phyloP scores from a whole-genome alignment of 495 filamentous ascomycete genomes.

The Parmelia sp. region DNA sequence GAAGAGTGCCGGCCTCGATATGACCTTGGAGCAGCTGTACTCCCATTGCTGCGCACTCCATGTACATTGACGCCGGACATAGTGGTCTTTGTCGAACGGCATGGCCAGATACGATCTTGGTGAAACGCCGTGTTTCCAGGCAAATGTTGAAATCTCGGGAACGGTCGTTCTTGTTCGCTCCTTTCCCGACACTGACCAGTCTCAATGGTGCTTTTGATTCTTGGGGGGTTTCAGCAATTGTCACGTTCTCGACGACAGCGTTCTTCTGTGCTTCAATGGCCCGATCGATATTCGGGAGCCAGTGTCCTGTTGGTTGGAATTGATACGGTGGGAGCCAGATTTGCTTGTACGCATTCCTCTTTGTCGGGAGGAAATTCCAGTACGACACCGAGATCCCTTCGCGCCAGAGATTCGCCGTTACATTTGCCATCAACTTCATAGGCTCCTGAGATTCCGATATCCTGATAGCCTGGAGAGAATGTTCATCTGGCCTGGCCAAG shows the following conservation, averaged over 20 bases:
- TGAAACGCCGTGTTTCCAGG: conserved; percentile 10
- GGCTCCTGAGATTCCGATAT: conserved; percentile 41
- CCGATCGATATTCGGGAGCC: conserved; percentile 27
- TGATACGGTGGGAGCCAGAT: conserved; percentile 49
- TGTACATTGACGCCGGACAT: conserved; percentile 41
- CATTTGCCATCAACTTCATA: conserved; percentile 34
- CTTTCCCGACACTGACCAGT: conserved; percentile 6
- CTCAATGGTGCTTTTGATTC: conserved; percentile 10
- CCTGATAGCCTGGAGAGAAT: conserved; percentile 18
- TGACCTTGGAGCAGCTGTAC: conserved; percentile 11
- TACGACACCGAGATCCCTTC: conserved; percentile 35
- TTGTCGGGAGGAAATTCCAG: conserved; percentile 42
- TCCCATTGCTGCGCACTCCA: conserved; percentile 30
- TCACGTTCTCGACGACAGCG: conserved; percentile 3
- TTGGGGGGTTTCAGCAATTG: conserved; percentile 8
- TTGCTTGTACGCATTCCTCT: conserved; percentile 32
- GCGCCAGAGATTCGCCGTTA: conserved; percentile 45
- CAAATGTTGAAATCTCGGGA: conserved; percentile 9
- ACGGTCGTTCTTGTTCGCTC: conserved; percentile 7
- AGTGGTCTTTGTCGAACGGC: conserved; percentile 33
- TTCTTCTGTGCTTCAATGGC: conserved; percentile 16
- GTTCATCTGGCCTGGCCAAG: conserved; percentile 18
- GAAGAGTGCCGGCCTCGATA: not conserved
- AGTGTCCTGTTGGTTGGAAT: conserved; percentile 43
- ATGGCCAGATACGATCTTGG: conserved; percentile 32